phyloP scores from a whole-genome alignment of 2,329 filamentous ascomycete species.

The Lanzia echinophila region DNA sequence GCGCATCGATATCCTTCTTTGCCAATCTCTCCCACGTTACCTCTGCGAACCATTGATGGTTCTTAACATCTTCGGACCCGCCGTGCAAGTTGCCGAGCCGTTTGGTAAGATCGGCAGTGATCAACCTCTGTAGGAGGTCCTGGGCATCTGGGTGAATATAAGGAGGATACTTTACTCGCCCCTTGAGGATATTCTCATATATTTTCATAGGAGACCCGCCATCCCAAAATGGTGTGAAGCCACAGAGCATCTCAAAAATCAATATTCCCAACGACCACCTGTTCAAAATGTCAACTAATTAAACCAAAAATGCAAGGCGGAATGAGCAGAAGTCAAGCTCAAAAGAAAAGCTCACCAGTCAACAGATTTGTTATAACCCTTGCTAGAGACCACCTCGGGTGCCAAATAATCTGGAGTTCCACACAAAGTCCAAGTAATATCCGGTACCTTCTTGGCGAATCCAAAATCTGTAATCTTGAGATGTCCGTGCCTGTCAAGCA shows the following conservation, averaged over 20 bases:
- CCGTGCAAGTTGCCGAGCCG: conserved; percentile 89
- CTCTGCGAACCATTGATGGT: conserved; percentile 92
- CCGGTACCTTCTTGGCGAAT: conserved; percentile 94
- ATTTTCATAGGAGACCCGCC: conserved; percentile 97
- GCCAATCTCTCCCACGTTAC: conserved; percentile 94
- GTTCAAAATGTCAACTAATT: conserved; percentile 14
- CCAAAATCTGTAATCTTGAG: conserved; percentile 98
- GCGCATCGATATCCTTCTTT: conserved; percentile 95
- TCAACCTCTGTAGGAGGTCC: conserved; percentile 84
- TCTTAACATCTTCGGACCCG: conserved; percentile 87
- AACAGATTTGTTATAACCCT: conserved; percentile 98
- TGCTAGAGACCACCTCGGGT: conserved; percentile 96
- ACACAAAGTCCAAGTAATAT: conserved; percentile 98
- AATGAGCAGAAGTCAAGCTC: background rate
- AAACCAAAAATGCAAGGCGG: background rate
- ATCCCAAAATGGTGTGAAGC: conserved; percentile 99
- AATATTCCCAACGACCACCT: conserved; percentile 99
- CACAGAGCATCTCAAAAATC: conserved; percentile 99
- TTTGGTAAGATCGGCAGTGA: conserved; percentile 92
- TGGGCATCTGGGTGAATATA: conserved; percentile 95
- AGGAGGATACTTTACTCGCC: conserved; percentile 90
- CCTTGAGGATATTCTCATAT: conserved; percentile 97
- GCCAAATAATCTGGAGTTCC: conserved; percentile 97
- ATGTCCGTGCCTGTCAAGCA: conserved; percentile 88
- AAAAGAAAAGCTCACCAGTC: conserved; percentile 57